A percentile compares a stretch with the other conserved stretches of the same genome.
These are phyloP conservation scores for Picochlorum sp. DNA, from an alignment of 139 green algal species.

Conservation along the genomic window DNA sequence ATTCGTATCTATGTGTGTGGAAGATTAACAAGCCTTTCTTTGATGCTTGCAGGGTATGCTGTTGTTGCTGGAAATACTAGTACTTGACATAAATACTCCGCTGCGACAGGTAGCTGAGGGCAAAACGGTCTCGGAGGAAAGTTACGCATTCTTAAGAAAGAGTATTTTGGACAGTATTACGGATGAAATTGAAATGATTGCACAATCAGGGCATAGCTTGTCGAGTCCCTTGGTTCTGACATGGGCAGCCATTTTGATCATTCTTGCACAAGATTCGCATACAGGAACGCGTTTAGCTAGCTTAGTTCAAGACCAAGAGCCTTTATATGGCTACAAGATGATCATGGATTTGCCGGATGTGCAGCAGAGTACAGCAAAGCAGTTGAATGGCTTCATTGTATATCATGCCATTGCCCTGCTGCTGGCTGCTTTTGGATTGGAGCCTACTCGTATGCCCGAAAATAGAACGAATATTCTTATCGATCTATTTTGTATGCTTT, in stretches of 20 bases:
- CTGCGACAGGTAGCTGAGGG: slow-evolving; percentile 12
- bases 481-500: not conserved
- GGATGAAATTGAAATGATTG: slow-evolving; percentile 19
- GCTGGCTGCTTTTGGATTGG: slow-evolving; percentile 41
- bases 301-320: too few relatives aligned
- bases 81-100: slow-evolving; percentile 21
- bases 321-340: too few relatives aligned
- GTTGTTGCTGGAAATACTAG: slow-evolving; percentile 43
- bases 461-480: slow-evolving; percentile 4
- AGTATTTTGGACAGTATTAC: slow-evolving; percentile 5
- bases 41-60: slow-evolving; percentile 22
- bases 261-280: not conserved
- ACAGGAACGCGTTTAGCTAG: not conserved
- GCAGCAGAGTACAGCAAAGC: too few relatives aligned
- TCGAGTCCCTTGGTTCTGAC: not conserved
- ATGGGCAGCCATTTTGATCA: not conserved
- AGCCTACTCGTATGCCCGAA: slow-evolving; percentile 16
- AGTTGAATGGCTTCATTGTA: slow-evolving; percentile 12
- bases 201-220: not conserved
- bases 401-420: slow-evolving; percentile 18
- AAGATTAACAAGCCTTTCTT: not conserved
- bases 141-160: slow-evolving; percentile 17
- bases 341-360: too few relatives aligned
- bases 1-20: not conserved
- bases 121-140: not conserved